Conservation (phyloP, 352 stramenopile genomes). For the Pythium oligandrum region DNA sequence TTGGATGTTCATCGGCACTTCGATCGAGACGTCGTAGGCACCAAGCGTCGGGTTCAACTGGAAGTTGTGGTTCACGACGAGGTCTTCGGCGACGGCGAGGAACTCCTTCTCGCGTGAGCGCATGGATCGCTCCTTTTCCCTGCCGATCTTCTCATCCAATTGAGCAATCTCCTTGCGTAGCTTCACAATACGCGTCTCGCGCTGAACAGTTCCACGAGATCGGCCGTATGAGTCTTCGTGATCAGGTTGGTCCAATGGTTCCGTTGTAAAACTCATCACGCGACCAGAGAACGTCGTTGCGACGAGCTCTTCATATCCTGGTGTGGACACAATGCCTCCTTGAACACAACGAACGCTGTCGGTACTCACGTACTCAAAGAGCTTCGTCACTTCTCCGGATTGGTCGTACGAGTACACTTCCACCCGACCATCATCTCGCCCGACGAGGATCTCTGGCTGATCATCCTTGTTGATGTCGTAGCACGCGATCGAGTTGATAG, state of each 20-base stretch:
- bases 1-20: constrained; percentile 78
- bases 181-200: constrained; percentile 76
- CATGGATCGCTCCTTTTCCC: constrained; percentile 40
- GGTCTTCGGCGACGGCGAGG: constrained; percentile 62
- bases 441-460: constrained; percentile 68
- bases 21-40: constrained; percentile 74
- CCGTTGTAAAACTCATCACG: constrained; percentile 79
- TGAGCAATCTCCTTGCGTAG: constrained; percentile 67
- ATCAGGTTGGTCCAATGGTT: constrained; percentile 73
- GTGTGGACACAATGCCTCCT: constrained; percentile 63
- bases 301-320: constrained; percentile 70
- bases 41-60: constrained; percentile 63
- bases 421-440: constrained; percentile 71
- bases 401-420: constrained; percentile 70
- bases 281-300: constrained; percentile 75
- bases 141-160: constrained; percentile 66
- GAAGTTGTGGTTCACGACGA: constrained; percentile 78
- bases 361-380: constrained; percentile 61
- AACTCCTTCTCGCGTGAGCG: constrained; percentile 54
- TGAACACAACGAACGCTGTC: constrained; percentile 78
- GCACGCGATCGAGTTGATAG: constrained; percentile 73
- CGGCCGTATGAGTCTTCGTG: constrained; percentile 70
- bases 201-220: constrained; percentile 67
- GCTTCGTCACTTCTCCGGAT: constrained; percentile 41
- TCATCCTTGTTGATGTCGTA: constrained; percentile 84